Evolutionary conservation across 768 basidiomycete genomes (phyloP).

Genomic region (Flagelloscypha sp.): DNA sequence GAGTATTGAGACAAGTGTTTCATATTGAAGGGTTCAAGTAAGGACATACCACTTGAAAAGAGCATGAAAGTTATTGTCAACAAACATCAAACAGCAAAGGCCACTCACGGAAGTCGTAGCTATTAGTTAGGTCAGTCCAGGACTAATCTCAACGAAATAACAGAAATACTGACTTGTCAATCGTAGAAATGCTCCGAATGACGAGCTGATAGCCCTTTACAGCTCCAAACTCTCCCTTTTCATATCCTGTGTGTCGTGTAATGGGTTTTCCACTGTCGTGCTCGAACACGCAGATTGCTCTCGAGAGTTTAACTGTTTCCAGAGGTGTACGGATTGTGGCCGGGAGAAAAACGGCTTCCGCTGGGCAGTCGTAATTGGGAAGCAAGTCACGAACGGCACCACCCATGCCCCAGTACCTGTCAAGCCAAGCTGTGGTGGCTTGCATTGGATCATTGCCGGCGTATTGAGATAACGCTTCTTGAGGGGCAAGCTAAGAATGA

Average conservation of each 20-base stretch:
- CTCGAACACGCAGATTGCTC: constrained; percentile 60
- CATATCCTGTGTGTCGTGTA: constrained; percentile 47
- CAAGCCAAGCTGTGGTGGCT: constrained; percentile 52
- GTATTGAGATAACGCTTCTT: constrained; percentile 57
- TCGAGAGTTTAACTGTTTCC: constrained; percentile 36
- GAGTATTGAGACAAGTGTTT: neutral
- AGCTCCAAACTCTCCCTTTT: constrained; percentile 49
- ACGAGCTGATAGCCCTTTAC: constrained; percentile 52
- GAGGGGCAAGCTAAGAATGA: constrained; percentile 39
- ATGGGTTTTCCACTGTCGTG: constrained; percentile 51
- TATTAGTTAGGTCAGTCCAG: constrained; percentile 13
- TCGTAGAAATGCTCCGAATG: constrained; percentile 48
- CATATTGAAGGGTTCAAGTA: too few relatives aligned
- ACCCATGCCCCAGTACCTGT: constrained; percentile 60
- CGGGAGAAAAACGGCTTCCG: constrained; percentile 51
- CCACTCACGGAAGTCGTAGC: constrained; percentile 49
- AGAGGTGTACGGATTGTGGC: constrained; percentile 41
- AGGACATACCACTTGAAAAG: too few relatives aligned
- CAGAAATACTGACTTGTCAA: constrained; percentile 48
- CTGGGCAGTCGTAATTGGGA: constrained; percentile 61
- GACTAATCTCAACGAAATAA: neutral
- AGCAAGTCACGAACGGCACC: constrained; percentile 48
- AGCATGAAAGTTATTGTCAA: too few relatives aligned
- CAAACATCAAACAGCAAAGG: neutral
- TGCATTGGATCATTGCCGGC: constrained; percentile 58